Evolutionary conservation across 129 eudicot genomes (phyloP).

Genomic region (Lactuca saligna): DNA sequence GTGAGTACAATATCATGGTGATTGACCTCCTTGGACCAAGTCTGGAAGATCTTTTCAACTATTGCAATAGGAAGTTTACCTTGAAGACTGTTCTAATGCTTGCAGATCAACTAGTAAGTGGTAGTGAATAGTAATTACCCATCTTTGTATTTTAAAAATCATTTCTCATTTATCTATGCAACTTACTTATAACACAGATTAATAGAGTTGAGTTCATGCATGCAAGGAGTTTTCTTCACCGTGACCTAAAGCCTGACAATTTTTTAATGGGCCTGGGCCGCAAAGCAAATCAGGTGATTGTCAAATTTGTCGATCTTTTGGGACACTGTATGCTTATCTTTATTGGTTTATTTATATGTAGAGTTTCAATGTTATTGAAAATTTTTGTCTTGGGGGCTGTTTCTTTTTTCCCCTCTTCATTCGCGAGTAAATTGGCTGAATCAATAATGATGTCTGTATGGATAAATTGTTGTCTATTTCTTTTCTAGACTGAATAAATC

Average conservation of each 20-base stretch:
- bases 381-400: too few relatives aligned
- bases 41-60: slow-evolving; percentile 92
- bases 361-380: too few relatives aligned
- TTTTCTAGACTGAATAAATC: background rate
- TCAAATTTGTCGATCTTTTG: background rate
- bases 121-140: background rate
- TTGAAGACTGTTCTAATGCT: slow-evolving; percentile 98
- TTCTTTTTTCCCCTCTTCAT: too few relatives aligned
- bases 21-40: slow-evolving; percentile 99
- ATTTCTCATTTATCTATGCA: slow-evolving; percentile 14
- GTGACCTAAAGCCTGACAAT: slow-evolving; percentile 98
- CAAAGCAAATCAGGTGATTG: slow-evolving; percentile 86
- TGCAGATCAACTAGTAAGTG: slow-evolving; percentile 94
- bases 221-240: slow-evolving; percentile 96
- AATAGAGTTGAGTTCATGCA: slow-evolving; percentile 99
- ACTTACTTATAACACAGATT: slow-evolving; percentile 45
- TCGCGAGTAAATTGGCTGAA: background rate
- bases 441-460: background rate
- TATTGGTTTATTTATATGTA: background rate
- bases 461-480: background rate
- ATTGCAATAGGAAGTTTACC: slow-evolving; percentile 82
- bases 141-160: slow-evolving; percentile 6
- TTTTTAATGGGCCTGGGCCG: slow-evolving; percentile 99
- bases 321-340: background rate
- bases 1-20: slow-evolving; percentile 91